Conservation (phyloP, 768 basidiomycete genomes). For the Heimioporus sp. region DNA sequence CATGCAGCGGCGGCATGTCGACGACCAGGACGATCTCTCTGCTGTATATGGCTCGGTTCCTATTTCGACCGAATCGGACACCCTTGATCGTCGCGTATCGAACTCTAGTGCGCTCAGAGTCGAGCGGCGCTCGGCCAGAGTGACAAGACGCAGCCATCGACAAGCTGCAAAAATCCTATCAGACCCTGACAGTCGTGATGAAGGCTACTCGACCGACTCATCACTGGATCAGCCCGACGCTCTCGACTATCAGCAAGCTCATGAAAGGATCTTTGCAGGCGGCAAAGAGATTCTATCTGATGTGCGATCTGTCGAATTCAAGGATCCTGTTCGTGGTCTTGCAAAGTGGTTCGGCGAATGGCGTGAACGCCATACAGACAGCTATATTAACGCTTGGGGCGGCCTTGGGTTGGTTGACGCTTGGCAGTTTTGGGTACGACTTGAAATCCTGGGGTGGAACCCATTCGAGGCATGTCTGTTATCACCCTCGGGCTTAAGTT, state of each 20-base stretch:
- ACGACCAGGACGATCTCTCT: slow-evolving; percentile 80
- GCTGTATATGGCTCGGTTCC: slow-evolving; percentile 60
- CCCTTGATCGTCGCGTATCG: slow-evolving; percentile 55
- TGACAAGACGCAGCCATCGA: slow-evolving; percentile 51
- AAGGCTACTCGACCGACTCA: slow-evolving; percentile 88
- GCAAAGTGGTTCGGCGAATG: slow-evolving; percentile 65
- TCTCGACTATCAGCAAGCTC: slow-evolving; percentile 65
- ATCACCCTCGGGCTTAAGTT: neutral
- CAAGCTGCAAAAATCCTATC: slow-evolving; percentile 25
- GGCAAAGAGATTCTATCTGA: slow-evolving; percentile 68
- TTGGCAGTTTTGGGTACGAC: slow-evolving; percentile 93
- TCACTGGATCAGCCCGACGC: slow-evolving; percentile 65
- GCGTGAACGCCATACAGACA: slow-evolving; percentile 76
- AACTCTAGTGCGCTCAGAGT: slow-evolving; percentile 45
- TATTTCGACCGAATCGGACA: slow-evolving; percentile 35
- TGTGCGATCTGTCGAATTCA: slow-evolving; percentile 82
- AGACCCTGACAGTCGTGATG: slow-evolving; percentile 43
- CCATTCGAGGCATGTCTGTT: slow-evolving; percentile 63
- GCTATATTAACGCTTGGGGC: slow-evolving; percentile 86
- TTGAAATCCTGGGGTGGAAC: slow-evolving; percentile 88
- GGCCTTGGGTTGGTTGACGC: slow-evolving; percentile 83
- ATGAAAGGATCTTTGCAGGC: slow-evolving; percentile 49
- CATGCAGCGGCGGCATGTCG: slow-evolving; percentile 59
- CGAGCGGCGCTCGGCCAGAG: slow-evolving; percentile 60
- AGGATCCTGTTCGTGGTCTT: slow-evolving; percentile 73